Evolutionary conservation across 805 yeast genomes (phyloP), one percentile per base, ranked within the genome.

Genomic region (Zygosaccharomyces pseudorouxii): DNA sequence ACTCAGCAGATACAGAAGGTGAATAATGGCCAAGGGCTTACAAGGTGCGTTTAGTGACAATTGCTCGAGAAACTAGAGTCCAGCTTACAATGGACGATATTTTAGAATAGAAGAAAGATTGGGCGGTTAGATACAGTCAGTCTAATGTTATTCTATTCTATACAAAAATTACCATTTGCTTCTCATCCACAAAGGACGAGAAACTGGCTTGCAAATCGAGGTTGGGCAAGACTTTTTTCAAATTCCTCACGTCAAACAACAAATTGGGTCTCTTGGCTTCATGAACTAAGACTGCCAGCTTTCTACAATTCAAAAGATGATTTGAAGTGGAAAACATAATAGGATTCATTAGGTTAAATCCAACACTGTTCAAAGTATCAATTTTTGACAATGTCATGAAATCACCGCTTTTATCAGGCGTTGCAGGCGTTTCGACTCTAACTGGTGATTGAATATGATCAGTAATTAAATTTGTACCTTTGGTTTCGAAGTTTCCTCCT

Each of bases 321-420:
- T 62, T 62, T 63, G 63, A 63, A 3, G 57, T 53, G 1, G 67
- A 59, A 43, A 63, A 60, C 5, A 46, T 54, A n/a, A 57, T 42
- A 3, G 59, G 50, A n/a, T 45, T 53, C 36, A 55, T 49, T 12
- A 54, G 52, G 23, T 48, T 49, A 16, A 43, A 41, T 11, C 27
- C 18, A 3, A 16, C 1, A 11, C 8, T 5, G 11, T 23, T 16
- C 9, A 38, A 12, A 25, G 9, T 22, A 4, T 22, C 22, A 10
- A 14, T 25, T 7, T 14, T 1, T 9, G 42, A 14, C 28, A n/a
- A 39, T 8, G 10, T 14, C 20, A 16, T 33, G 4, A 14, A 33
- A 14, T 8, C 33, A 12, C 33, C 18, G 12, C 16, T 30, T n/a
- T 30, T 12, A 11, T n/a, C 16, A 5, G 33, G 16, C 7, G 31